These are phyloP conservation scores for Tuber magnatum DNA, from an alignment of 495 filamentous ascomycete genomes.

Conservation along the genomic window DNA sequence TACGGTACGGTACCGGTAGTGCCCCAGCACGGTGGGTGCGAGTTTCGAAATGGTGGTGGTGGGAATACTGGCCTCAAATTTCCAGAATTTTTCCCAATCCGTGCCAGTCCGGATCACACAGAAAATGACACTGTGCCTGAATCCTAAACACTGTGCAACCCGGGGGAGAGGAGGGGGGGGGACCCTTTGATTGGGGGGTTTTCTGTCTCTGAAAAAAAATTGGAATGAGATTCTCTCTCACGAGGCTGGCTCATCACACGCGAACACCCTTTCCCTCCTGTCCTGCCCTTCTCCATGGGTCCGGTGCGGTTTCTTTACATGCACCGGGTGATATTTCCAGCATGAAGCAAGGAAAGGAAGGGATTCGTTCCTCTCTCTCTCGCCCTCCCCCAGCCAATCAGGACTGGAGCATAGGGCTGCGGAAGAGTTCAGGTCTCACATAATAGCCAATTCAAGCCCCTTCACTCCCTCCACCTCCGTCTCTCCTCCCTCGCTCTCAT, in stretches of 20 bases:
- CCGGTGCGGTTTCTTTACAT: background rate
- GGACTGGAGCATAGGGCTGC: background rate
- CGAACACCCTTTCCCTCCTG: background rate
- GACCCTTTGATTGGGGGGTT: background rate
- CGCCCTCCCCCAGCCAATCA: background rate
- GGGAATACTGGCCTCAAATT: background rate
- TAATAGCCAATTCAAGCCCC: background rate
- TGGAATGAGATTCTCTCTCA: background rate
- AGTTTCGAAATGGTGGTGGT: background rate
- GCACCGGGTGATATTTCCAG: background rate
- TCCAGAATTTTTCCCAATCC: background rate
- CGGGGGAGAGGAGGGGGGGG: background rate
- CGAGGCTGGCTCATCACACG: background rate
- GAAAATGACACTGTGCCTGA: background rate
- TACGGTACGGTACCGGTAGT: background rate
- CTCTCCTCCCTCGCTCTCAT: background rate
- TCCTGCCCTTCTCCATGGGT: background rate
- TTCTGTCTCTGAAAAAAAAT: background rate
- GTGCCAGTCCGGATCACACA: background rate
- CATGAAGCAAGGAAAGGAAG: background rate
- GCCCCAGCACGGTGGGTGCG: background rate
- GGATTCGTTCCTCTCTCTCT: background rate
- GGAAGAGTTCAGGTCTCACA: slow-evolving; percentile 1
- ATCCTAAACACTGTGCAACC: background rate
- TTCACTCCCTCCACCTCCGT: background rate